These are phyloP conservation scores for Thielaviopsis cerberus DNA, from an alignment of 2,329 filamentous ascomycete species.

Conservation along the genomic window DNA sequence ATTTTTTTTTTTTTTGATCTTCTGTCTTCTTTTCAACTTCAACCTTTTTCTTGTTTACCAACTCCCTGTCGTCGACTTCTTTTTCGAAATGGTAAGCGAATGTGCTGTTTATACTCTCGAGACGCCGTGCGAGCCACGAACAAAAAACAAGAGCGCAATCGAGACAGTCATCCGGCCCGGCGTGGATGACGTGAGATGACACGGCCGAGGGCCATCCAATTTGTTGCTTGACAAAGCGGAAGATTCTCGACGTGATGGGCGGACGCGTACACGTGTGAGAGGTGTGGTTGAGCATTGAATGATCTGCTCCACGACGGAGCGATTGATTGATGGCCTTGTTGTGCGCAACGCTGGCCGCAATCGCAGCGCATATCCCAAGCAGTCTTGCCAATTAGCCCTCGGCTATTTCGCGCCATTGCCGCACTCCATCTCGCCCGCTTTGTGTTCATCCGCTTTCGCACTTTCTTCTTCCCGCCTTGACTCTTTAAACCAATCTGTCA, in stretches of 20 bases:
- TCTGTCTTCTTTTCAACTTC: background rate
- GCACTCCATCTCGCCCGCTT: no score
- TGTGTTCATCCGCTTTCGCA: background rate
- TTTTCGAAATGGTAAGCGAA: background rate
- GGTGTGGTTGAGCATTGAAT: no score
- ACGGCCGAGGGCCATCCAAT: no score
- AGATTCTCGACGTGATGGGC: no score
- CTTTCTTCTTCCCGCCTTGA: background rate
- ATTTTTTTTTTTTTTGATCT: slow-evolving; percentile 5
- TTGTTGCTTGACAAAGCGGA: no score
- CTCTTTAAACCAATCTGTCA: no score
- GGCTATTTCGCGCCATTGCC: no score
- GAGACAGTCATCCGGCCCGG: no score
- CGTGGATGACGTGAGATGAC: no score
- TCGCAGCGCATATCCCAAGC: background rate
- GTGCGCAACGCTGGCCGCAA: background rate
- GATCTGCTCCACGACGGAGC: background rate
- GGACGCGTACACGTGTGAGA: no score
- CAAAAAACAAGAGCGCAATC: background rate
- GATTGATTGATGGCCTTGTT: background rate
- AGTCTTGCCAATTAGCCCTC: no score
- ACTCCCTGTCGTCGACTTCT: background rate
- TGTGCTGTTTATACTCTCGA: background rate
- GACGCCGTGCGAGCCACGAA: background rate
- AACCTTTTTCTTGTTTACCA: background rate